A percentile compares a stretch with the other conserved stretches of the same genome.
Conservation (phyloP, 768 basidiomycete species). For the Chiua virens region DNA sequence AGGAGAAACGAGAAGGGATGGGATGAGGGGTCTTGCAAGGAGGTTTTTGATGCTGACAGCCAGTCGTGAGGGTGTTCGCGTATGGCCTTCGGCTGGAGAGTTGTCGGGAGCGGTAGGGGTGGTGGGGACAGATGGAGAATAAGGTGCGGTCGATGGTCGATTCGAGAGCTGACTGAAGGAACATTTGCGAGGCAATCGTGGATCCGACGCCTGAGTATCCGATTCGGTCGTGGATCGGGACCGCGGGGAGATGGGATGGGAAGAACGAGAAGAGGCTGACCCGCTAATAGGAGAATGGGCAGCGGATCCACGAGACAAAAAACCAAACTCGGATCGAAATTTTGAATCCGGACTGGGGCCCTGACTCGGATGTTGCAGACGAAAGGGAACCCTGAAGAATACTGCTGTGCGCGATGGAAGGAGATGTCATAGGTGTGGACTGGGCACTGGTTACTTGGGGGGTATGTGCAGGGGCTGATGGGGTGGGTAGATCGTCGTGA, state of each 20-base stretch:
- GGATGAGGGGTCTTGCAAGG: constrained; percentile 32
- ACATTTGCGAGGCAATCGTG: neutral
- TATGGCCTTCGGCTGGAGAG: constrained; percentile 6
- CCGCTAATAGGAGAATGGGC: constrained; percentile 11
- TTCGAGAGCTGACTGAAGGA: neutral
- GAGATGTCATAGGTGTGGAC: constrained; percentile 27
- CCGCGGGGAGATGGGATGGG: constrained; percentile 12
- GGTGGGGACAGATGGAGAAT: neutral
- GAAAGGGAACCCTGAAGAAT: constrained; percentile 20
- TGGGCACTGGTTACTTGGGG: constrained; percentile 15
- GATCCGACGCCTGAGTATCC: constrained; percentile 10
- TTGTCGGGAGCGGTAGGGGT: neutral
- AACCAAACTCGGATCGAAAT: constrained; percentile 17
- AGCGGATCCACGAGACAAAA: constrained; percentile 4
- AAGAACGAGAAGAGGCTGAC: constrained; percentile 15
- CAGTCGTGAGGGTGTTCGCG: constrained; percentile 18
- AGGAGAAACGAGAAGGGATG: constrained; percentile 24
- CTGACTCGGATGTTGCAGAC: constrained; percentile 27
- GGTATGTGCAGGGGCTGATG: neutral
- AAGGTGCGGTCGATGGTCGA: constrained; percentile 21
- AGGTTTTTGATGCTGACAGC: constrained; percentile 36
- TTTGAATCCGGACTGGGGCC: constrained; percentile 8
- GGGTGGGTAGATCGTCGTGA: constrained; percentile 11
- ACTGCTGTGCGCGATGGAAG: constrained; percentile 23
- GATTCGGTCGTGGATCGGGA: constrained; percentile 21